Base-by-base conservation (phyloP, 345 rosid genomes). In the Aquilaria sinensis region DNA sequence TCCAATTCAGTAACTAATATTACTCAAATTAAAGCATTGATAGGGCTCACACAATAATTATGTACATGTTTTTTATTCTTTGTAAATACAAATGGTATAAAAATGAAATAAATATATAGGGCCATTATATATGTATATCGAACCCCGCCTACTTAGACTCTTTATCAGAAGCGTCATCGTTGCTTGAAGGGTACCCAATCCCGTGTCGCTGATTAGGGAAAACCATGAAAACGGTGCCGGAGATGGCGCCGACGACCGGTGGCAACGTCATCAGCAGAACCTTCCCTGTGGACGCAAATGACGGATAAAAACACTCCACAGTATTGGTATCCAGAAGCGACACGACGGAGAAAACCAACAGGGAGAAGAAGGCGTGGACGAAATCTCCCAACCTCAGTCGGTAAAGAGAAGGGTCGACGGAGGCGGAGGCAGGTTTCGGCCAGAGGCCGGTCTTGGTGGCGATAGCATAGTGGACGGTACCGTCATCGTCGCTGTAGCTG, bases 121-220 rank as follows among this genome's bases (percentile, higher is more conserved):
- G 23, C 23, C 23, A 23, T 23, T 1, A 23, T 23, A 23, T 23
- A 23, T 1, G 23, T 23, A 23, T 23, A 23, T 23, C 23, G 23
- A 23, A 23, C 23, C 23, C 23, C 23, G 23, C 23, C 8, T 37
- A 37, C 8, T 37, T 37, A 9, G 43, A 5, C 1, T 37, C 5
- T 4, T 37, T 37, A 37, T 37, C 8, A 37, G 3, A 2, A 23
- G 32, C 34, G 13, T 30, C 12, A 11, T 50, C 49, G 14, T 58
- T 59, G 47, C 8, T 53, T 16, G 82, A 60, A 64, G 87, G 87
- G 73, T 92, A 92, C 47, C 96, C 98, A 41, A 92, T 70, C n/a
- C 96, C 98, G 56, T 78, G 84, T 34, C 98, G 90, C 0, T 66
- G 80, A 73, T 77, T 82, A 1, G 98, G 96, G 59, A 92, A 87